Base-by-base conservation (phyloP, 208 protist species). In the Angomonas deanei region DNA sequence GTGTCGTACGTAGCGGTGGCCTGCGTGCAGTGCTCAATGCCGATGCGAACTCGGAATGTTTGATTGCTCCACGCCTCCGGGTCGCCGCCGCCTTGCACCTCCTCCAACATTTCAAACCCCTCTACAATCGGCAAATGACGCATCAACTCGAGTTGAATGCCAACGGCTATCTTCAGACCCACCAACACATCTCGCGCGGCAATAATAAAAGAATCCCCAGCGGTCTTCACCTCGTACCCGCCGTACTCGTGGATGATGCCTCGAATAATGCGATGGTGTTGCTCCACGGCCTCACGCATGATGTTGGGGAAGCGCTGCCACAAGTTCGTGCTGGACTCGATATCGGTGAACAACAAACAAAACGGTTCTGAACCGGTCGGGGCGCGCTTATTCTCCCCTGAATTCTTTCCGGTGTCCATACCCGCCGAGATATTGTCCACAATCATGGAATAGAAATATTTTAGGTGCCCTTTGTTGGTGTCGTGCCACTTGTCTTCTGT, bases 191-290 rank as follows among this genome's bases (percentile, higher is more conserved):
- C 70, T 30, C 75, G 72, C 10, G 75, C 80, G 0, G 85, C 87
- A 59, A 95, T 84, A 23, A 91, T 94, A 50, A 97, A 94, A 32
- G 74, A 81, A 66, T 94, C 86, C 30, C 80, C 86, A 13, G 88
- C 68, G 3, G 72, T 85, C 72, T 92, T 94, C 21, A 94, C 88
- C 65, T 94, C 88, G 49, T 91, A 88, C 17, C 73, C 91, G 36
- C 70, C 62, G 53, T 79, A 80, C 30, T 82, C 59, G 11, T 76
- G 70, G 34, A 96, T 86, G 21, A 84, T 62, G 8, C 49, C 59
- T 6, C 86, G 84, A 31, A 93, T 79, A 24, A 90, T 59, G 24
- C 68, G 57, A 32, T 91, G 79, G 65, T 96, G 81, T 4, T 82
- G 71, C 64, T 85, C 75, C 15, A 92, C 68, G 5, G 82, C 71